Evolutionary conservation across 805 yeast genomes (phyloP).

Genomic region (Jamesozyma lodderae): DNA sequence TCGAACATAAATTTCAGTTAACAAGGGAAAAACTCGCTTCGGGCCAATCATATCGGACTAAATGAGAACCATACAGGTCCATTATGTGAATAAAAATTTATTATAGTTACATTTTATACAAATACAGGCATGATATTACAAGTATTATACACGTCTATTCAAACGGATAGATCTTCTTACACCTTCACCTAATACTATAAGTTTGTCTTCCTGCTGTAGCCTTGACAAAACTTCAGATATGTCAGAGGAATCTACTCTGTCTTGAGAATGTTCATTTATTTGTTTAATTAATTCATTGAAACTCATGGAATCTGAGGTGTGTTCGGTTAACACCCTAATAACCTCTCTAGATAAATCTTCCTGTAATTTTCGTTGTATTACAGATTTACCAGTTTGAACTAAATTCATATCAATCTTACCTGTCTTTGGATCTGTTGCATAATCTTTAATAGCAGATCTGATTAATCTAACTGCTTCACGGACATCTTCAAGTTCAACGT

Average conservation of each 20-base stretch:
- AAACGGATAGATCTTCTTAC: constrained; percentile 50
- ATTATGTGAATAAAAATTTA: neutral
- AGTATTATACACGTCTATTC: constrained; percentile 21
- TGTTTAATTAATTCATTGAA: constrained; percentile 50
- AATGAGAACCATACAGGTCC: neutral
- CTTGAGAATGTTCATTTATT: constrained; percentile 51
- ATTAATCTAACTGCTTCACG: constrained; percentile 89
- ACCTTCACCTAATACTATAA: constrained; percentile 64
- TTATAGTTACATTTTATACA: neutral
- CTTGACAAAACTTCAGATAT: constrained; percentile 58
- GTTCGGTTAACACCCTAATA: constrained; percentile 43
- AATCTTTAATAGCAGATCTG: constrained; percentile 89
- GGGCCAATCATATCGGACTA: constrained; percentile 1
- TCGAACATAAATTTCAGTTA: neutral
- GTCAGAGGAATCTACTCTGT: constrained; percentile 61
- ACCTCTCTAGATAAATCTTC: constrained; percentile 64
- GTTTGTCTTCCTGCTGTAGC: constrained; percentile 61
- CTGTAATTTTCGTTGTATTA: constrained; percentile 70
- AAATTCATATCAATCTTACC: constrained; percentile 97
- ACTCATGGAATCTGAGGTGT: constrained; percentile 40
- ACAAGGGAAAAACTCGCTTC: neutral
- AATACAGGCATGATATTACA: neutral
- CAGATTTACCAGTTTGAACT: constrained; percentile 91
- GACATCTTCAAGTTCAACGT: constrained; percentile 74
- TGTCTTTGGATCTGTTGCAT: constrained; percentile 95